These are phyloP conservation scores for Plasmodium relictum DNA, from an alignment of 169 alveolate genomes.

Conservation along the genomic window DNA sequence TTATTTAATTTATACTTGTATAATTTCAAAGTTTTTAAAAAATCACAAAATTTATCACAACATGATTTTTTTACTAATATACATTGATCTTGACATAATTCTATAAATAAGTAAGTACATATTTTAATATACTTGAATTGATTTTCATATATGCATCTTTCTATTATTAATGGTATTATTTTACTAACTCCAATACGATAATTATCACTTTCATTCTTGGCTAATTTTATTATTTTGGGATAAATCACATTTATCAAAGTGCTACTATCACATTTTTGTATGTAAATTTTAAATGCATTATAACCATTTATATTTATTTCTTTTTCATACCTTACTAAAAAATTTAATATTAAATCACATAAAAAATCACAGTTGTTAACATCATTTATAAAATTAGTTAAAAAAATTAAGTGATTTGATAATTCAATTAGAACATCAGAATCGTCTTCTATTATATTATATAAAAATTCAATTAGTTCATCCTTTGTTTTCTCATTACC, in stretches of 20 bases:
- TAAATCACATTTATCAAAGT: constrained; percentile 45
- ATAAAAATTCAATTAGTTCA: constrained; percentile 69
- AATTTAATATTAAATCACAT: constrained; percentile 59
- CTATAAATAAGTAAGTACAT: constrained; percentile 39
- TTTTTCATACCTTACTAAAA: constrained; percentile 61
- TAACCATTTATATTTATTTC: constrained; percentile 58
- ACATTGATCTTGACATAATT: constrained; percentile 72
- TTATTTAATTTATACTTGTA: constrained; percentile 24
- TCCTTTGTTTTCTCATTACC: constrained; percentile 55
- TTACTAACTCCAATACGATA: constrained; percentile 75
- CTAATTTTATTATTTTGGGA: constrained; percentile 40
- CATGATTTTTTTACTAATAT: constrained; percentile 73
- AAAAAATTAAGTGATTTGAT: constrained; percentile 54
- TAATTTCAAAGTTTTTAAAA: constrained; percentile 31
- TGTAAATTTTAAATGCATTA: constrained; percentile 60
- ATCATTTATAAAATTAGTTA: constrained; percentile 45
- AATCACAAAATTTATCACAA: constrained; percentile 65
- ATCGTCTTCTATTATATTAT: constrained; percentile 73
- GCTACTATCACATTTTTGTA: constrained; percentile 40
- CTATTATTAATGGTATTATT: constrained; percentile 53
- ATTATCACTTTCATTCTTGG: constrained; percentile 71
- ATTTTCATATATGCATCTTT: constrained; percentile 52
- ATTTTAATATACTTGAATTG: constrained; percentile 32
- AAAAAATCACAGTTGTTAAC: constrained; percentile 34
- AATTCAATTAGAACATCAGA: constrained; percentile 52